Base-by-base conservation (phyloP, 225 moss, liverwort and hornwort species). In the Thuidium tamariscinum region DNA sequence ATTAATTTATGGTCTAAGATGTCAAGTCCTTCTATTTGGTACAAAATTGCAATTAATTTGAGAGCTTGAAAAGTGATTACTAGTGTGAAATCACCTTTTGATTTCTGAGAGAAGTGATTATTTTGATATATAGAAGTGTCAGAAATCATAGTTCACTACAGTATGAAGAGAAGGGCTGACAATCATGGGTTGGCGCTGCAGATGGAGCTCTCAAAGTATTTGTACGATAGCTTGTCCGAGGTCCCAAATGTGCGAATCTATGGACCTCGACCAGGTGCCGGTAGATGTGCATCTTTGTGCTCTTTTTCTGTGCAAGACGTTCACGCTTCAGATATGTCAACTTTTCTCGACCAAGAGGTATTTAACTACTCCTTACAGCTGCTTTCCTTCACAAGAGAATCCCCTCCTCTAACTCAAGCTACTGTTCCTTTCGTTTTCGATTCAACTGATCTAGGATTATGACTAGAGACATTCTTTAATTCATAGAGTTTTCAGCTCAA, bases 291-390 rank as follows among this genome's bases (percentile, higher is more conserved):
- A 30, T 87, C 94, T 73, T 86, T 96, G 51, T 97, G 95, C 84
- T 86, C 95, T 18, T 96, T 95, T 64, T 95, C 93, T 81, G 90
- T 96, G 52, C 85, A 92, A 52, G 94, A 83, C 46, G 70, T 97
- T 65, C 96, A 97, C 79, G 86, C 95, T 68, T 88, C 93, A 29
- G 96, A 96, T 82, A 27, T 71, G 30, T 74, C 95, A 46, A 94
- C 96, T 30, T 89, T 97, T 69, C 87, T 97, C 12, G 96, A 97
- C 79, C 94, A 96, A 91, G 92, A 94, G 95, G 96, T 97, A 60
- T n/a, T n/a, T n/a, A 29, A 30, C 30, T 18, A 49, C 61, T 87
- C 17, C n/a, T 51, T 80, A 7, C 12, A 68, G 34, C 13, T 51
- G 2, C 34, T 61, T 32, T 32, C 30, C 56, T 15, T 56, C 30